Evolutionary conservation across 2,329 filamentous ascomycete genomes (phyloP), one percentile per base, ranked within the genome.

Genomic region (Monosporascus sp.): DNA sequence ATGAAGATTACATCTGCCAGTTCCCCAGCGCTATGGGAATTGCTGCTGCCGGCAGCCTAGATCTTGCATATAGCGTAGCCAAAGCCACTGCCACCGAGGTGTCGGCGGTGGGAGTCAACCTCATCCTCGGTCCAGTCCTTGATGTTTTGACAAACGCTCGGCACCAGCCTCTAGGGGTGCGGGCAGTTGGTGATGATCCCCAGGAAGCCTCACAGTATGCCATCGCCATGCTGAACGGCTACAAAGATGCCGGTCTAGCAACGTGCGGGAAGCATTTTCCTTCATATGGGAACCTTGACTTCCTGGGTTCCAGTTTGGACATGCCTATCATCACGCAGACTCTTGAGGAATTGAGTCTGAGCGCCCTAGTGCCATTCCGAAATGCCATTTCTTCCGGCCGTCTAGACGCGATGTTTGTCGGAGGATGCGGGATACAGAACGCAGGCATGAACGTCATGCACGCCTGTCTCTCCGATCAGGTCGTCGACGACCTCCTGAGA

Each of bases 21-120:
- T 99, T 96, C 62, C 94, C 94, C 8, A 96, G 92, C 65, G 89
- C 93, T 57, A 97, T 99, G 93, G 93, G 92, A 14, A 81, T 97
- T 55, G 91, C 93, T n/a, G 94, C 94, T 22, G 91, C 92, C 5
- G 90, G 92, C 24, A 92, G 87, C 11, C 86, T 85, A 37, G 84
- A 94, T 11, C 76, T 97, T 51, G 90, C 93, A 6, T 96, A 93
- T 66, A 87, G 93, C 61, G 85, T 97, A 52, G 93, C 91, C 52
- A 92, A 93, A 70, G 92, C 94, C 17, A 97, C 93, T 0, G 94
- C 91, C 3, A 89, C 93, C 61, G 94, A 97, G 70, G 82, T 97
- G 27, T 86, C 89, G 47, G 91, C 94, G 11, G 94, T 95, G 62
- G 94, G 94, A 35, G 89, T 99, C 64, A 99, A 99, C 67, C 85